Conservation (phyloP, 345 rosid genomes). For the Lumnitzera racemosa region DNA sequence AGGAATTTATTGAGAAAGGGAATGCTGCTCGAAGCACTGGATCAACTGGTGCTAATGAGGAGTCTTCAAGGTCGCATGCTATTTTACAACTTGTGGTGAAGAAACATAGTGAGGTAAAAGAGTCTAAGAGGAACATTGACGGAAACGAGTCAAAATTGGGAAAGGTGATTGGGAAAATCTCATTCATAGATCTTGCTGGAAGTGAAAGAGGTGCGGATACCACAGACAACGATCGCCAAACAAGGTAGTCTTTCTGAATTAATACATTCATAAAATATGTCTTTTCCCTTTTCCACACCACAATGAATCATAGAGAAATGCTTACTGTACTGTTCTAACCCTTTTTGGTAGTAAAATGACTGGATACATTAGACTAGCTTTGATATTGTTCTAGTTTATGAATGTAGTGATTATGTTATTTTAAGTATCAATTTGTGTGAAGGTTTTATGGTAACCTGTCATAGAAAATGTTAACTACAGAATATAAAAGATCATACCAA, state of each 20-base stretch:
- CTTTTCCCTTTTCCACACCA: too few species aligned
- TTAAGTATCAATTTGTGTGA: too few species aligned
- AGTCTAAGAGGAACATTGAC: slow-evolving; percentile 69
- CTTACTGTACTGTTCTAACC: too few species aligned
- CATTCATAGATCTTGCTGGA: slow-evolving; percentile 98
- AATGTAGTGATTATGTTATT: too few species aligned
- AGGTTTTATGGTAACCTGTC: too few species aligned
- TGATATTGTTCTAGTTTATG: neutral
- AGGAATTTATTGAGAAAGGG: slow-evolving; percentile 89
- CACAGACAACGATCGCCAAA: slow-evolving; percentile 95
- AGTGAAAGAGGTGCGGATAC: slow-evolving; percentile 99
- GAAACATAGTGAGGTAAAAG: slow-evolving; percentile 82
- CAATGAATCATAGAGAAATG: too few species aligned
- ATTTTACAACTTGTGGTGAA: slow-evolving; percentile 88
- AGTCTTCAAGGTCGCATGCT: slow-evolving; percentile 99
- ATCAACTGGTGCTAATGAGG: slow-evolving; percentile 97
- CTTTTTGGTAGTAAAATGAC: too few species aligned
- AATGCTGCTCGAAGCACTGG: slow-evolving; percentile 94
- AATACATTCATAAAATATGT: too few species aligned
- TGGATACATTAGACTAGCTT: neutral
- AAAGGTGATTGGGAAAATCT: slow-evolving; percentile 60
- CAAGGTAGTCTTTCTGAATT: slow-evolving; percentile 42
- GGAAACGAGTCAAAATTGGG: slow-evolving; percentile 1
- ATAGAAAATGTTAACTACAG: neutral
- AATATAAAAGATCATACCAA: too few species aligned